Conservation (phyloP, 2,329 filamentous ascomycete species). For the Fusarium sp. region DNA sequence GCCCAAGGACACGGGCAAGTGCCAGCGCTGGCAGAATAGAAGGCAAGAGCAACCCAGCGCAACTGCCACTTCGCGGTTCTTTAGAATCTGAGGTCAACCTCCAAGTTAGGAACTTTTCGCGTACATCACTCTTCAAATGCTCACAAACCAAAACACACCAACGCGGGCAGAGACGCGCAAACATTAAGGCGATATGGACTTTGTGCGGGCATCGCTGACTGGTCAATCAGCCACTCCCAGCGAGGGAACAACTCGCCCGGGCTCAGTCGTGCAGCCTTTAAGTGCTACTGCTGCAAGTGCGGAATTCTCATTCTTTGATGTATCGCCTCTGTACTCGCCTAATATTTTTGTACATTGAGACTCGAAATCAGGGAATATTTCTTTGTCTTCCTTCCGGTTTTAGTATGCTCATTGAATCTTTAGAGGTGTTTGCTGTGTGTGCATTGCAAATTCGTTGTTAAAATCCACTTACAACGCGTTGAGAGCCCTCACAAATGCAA, state of each 20-base stretch:
- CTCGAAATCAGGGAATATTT: slow-evolving; percentile 10
- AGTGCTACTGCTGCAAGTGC: slow-evolving; percentile 46
- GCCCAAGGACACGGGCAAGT: slow-evolving; percentile 11
- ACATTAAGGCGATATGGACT: slow-evolving; percentile 17
- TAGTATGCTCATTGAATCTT: slow-evolving; percentile 2
- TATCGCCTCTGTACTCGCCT: slow-evolving; percentile 47
- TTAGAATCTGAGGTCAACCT: background rate
- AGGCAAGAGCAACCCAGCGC: slow-evolving; percentile 17
- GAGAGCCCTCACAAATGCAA: slow-evolving; percentile 32
- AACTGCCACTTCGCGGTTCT: background rate
- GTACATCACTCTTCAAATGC: slow-evolving; percentile 23
- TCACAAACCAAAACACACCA: slow-evolving; percentile 29
- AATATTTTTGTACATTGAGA: slow-evolving; percentile 28
- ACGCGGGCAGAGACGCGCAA: slow-evolving; percentile 10
- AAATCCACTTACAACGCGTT: slow-evolving; percentile 23
- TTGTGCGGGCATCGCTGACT: slow-evolving; percentile 35
- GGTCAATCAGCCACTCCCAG: slow-evolving; percentile 37
- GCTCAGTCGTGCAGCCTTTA: slow-evolving; percentile 40
- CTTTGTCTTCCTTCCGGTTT: slow-evolving; percentile 15
- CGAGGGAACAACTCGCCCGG: slow-evolving; percentile 26
- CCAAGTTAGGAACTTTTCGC: slow-evolving; percentile 7
- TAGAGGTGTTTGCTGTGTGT: slow-evolving; percentile 26
- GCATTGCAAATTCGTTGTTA: slow-evolving; percentile 36
- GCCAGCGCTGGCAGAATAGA: background rate
- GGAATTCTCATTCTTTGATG: slow-evolving; percentile 31